phyloP scores from a whole-genome alignment of 108 stramenopile species.

The Skeletonema potamos region DNA sequence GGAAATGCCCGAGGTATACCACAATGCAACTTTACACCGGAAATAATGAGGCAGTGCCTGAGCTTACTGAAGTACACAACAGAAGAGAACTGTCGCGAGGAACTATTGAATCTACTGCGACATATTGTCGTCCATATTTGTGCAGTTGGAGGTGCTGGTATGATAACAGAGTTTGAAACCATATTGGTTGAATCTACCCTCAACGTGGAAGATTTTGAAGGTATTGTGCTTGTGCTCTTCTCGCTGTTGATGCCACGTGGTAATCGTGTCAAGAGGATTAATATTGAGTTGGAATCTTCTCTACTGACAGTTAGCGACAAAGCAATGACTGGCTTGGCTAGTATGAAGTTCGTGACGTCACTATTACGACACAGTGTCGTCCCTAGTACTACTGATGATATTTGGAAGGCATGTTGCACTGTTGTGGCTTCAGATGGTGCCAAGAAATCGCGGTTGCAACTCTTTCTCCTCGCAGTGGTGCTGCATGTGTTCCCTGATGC shows the following conservation, averaged over 20 bases:
- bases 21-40: neutral
- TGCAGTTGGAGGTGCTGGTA: constrained; percentile 18
- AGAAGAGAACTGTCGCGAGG: neutral
- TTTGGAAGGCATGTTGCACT: constrained; percentile 10
- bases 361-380: constrained; percentile 5
- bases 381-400: neutral
- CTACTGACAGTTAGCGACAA: neutral
- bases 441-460: neutral
- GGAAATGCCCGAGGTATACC: neutral
- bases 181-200: neutral
- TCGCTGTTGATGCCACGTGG: constrained; percentile 3
- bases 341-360: constrained; percentile 1
- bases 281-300: neutral
- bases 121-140: constrained; percentile 12
- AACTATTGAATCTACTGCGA: constrained; percentile 8
- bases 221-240: constrained; percentile 4
- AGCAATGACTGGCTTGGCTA: neutral
- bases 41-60: constrained; percentile 25
- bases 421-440: constrained; percentile 1
- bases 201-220: constrained; percentile 7
- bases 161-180: neutral
- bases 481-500: neutral
- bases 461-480: constrained; percentile 26
- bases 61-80: constrained; percentile 31
- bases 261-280: neutral